Conservation (phyloP, 139 green algal species). For the Tetraselmis chui region DNA sequence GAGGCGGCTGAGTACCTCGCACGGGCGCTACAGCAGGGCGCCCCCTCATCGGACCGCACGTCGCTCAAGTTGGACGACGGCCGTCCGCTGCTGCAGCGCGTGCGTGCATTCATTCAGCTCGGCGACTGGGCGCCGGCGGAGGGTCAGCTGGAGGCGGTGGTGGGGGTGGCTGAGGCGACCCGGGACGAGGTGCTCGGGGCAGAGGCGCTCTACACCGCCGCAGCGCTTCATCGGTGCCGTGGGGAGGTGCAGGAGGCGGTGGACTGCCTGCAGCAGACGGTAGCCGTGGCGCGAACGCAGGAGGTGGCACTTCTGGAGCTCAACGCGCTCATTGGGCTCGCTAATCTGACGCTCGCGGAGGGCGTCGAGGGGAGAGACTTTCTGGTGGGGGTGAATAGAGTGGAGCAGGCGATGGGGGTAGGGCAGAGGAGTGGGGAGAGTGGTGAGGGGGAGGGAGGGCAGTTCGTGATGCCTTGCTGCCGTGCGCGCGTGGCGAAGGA, state of each 20-base stretch:
- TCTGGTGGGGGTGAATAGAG: constrained; percentile 30
- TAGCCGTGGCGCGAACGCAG: neutral
- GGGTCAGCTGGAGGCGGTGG: neutral
- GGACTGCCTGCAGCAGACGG: neutral
- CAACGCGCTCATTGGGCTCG: neutral
- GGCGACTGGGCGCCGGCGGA: neutral
- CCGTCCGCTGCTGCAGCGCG: neutral
- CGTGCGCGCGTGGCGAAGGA: neutral
- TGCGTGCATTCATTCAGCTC: neutral
- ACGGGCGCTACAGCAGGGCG: neutral
- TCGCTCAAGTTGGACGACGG: constrained; percentile 51
- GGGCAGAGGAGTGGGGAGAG: neutral
- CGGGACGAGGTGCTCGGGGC: neutral
- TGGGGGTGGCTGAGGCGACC: neutral
- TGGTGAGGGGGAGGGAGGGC: neutral
- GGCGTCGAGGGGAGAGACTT: neutral
- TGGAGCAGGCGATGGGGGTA: neutral
- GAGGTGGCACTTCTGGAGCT: neutral
- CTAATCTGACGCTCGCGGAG: neutral
- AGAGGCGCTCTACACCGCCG: neutral
- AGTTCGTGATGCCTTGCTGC: neutral
- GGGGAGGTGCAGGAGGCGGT: neutral
- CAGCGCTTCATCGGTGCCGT: neutral
- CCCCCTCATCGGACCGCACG: constrained; percentile 42
- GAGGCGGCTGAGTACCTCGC: neutral